Evolutionary conservation across 2,329 filamentous ascomycete genomes (phyloP), one percentile per base, ranked within the genome.

Genomic region (Colletotrichum spaethianum): DNA sequence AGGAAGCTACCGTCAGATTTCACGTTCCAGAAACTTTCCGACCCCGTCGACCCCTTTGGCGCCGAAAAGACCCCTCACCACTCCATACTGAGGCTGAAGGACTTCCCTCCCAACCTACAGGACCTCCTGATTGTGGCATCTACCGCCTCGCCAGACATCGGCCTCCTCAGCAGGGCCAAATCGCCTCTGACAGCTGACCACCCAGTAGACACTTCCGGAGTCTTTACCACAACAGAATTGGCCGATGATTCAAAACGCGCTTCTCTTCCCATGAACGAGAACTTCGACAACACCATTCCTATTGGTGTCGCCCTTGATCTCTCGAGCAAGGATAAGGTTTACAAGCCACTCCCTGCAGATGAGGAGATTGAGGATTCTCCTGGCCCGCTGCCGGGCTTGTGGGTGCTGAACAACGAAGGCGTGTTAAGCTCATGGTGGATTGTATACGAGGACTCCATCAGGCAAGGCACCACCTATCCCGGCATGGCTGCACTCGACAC

Each of bases 391-490:
- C 96, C 96, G 7, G 94, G 92, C 14, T 86, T 98, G 52, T 92
- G 96, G 87, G 88, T 94, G 38, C 85, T 99, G 20, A 98, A 97
- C 72, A 92, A 98, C 75, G 94, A 98, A 78, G 96, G 96, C 74
- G 84, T 97, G 12, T 85, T 99, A 20, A 91, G 90, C 56, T 89
- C 91, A 16, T 99, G 96, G 95, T 98, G 96, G 94, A 83, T 98
- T 53, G 89, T 98, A 26, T 98, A 98, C 82, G 90, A 93, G 44
- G 94, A 97, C 52, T 95, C 96, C 2, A 91, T 99, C 73, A 90
- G 92, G 71, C 86, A 92, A 76, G 92, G 92, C 4, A 90, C 90
- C 8, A 89, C 90, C 0, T 98, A 95, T 80, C 89, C 92, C 50
- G 93, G 93, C 5, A 85, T 98, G 74, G 84, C 87, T 26, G 64